phyloP scores from a whole-genome alignment of 192 early-diverging fungal species.

The Podila horticola region DNA sequence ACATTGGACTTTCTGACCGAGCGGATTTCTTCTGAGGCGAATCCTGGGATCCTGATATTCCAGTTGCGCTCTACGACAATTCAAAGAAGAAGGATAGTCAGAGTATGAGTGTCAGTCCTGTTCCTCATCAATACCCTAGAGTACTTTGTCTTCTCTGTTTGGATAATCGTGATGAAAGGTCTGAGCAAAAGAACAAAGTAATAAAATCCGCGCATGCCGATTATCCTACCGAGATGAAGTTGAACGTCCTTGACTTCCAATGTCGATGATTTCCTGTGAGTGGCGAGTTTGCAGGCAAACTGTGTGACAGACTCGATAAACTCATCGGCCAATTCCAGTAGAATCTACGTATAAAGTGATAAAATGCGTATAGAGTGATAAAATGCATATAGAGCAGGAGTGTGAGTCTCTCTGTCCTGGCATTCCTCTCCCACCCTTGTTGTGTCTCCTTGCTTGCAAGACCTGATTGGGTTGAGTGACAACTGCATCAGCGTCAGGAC shows the following conservation, averaged over 20 bases:
- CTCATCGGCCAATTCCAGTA: conserved; percentile 87
- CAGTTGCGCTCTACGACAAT: conserved; percentile 78
- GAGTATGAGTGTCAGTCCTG: background rate
- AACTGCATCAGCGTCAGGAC: background rate
- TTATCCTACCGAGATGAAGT: conserved; percentile 73
- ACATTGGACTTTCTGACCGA: conserved; percentile 75
- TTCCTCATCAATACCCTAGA: background rate
- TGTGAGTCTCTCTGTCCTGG: background rate
- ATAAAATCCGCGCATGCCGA: too few relatives aligned
- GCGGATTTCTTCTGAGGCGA: conserved; percentile 83
- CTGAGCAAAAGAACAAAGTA: too few relatives aligned
- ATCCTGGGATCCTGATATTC: conserved; percentile 91
- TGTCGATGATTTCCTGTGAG: conserved; percentile 81
- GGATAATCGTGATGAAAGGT: too few relatives aligned
- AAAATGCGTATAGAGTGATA: conserved; percentile 7
- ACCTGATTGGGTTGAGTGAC: background rate
- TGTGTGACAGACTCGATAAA: conserved; percentile 88
- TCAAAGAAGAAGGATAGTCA: background rate
- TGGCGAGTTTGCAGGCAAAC: conserved; percentile 86
- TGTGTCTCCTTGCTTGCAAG: background rate
- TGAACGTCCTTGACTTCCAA: conserved; percentile 90
- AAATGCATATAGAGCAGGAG: background rate
- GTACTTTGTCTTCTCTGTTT: too few relatives aligned
- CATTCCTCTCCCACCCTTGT: background rate
- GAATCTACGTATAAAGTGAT: conserved; percentile 57